Base-by-base conservation (phyloP, 306 rosid genomes). In the Styphnolobium japonicum region DNA sequence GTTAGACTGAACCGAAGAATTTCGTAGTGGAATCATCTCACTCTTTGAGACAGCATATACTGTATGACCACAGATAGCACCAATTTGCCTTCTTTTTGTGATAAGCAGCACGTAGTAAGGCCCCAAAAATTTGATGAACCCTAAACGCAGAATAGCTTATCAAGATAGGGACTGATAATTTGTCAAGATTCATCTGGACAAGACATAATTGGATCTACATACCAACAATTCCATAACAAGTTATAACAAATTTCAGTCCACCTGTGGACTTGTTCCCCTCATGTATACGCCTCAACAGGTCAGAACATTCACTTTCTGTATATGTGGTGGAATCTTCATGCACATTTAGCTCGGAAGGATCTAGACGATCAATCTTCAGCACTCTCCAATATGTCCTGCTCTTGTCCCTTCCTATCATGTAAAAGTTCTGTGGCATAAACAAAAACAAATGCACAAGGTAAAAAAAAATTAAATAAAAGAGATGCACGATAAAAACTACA, bases 171-270 rank as follows among this genome's bases (percentile, higher is more conserved):
- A 39, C 25, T 39, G 43, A 67, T 66, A 73, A 75, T 10, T 66
- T 63, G 61, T 33, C 81, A 76, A 51, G 36, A 31, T n/a, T n/a
- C n/a, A 80, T 22, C 60, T 48, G 52, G 67, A 46, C 46, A 58
- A 71, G 71, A 42, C 67, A 49, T 42, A 56, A 48, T 43, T 27
- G n/a, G 68, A 43, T 72, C 22, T 66, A 67, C 92, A 21, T 90
- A 96, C 99, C 99, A 80, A 96, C 85, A 79, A 96, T 91, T 88
- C 98, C 99, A 75, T 93, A 96, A 88, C 97, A 96, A 73, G 85
- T 84, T 80, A 97, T 90, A 86, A 96, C 88, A 78, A 93, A 88
- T 84, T 89, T 93, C 77, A 96, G 93, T 66, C 99, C 99, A 66
- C 97, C 99, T 10, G 93, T 88, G 45, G 92, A 62, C 88, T 90